These are phyloP conservation scores for Carex myosuroides DNA, from an alignment of 176 grass and related monocot genomes.

Conservation along the genomic window DNA sequence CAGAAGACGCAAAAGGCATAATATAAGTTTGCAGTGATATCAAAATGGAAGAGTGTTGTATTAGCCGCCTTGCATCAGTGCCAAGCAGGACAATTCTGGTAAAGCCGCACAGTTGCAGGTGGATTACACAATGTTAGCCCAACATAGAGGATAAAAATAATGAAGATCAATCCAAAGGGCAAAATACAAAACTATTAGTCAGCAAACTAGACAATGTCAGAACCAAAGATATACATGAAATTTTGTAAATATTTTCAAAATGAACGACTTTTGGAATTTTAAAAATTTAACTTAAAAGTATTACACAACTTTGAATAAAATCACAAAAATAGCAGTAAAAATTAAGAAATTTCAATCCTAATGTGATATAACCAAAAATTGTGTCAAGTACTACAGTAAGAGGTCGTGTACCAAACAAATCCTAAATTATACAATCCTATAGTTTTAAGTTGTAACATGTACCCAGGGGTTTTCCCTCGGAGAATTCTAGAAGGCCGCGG, in stretches of 20 bases:
- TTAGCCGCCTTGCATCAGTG: neutral
- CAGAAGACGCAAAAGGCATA: neutral
- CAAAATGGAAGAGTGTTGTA: neutral
- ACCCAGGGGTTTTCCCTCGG: slow-evolving; percentile 62
- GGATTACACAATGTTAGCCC: neutral
- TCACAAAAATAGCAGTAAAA: neutral
- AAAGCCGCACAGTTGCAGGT: neutral
- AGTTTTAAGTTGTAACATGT: neutral
- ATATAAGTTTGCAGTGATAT: neutral
- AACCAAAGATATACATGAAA: neutral
- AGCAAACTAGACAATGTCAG: neutral
- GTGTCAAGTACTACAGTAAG: neutral
- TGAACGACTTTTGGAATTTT: neutral
- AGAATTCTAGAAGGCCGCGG: slow-evolving; percentile 83
- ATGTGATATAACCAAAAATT: neutral
- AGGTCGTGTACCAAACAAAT: neutral
- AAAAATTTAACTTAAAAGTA: neutral
- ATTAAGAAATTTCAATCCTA: neutral
- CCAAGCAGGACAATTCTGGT: neutral
- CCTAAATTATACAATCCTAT: neutral
- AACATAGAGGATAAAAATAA: neutral
- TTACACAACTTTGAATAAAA: neutral
- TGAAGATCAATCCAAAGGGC: neutral
- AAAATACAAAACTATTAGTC: neutral
- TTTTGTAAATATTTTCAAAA: neutral